Evolutionary conservation across 306 rosid genomes (phyloP).

Genomic region (Trifolium subterraneum): DNA sequence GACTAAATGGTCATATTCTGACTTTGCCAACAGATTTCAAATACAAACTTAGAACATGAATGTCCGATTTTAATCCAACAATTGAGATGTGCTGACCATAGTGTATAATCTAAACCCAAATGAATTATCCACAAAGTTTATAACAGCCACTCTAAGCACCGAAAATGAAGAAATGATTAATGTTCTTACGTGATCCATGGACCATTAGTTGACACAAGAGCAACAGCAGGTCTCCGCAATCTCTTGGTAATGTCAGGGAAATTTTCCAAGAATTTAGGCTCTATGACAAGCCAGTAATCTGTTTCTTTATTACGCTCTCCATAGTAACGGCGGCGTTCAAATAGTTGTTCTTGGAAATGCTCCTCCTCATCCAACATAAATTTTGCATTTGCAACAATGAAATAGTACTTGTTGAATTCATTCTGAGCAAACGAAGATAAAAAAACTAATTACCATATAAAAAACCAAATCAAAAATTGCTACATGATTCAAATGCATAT

Average conservation of each 20-base stretch:
- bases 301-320: constrained; percentile 74
- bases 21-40: too few relatives aligned
- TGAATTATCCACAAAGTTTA: constrained; percentile 12
- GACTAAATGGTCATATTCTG: too few relatives aligned
- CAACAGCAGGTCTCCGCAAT: constrained; percentile 86
- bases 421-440: constrained; percentile 39
- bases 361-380: constrained; percentile 99
- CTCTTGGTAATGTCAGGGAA: constrained; percentile 85
- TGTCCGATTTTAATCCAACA: not conserved
- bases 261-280: constrained; percentile 92
- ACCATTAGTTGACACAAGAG: constrained; percentile 92
- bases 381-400: constrained; percentile 92
- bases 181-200: constrained; percentile 88
- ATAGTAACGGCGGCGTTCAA: constrained; percentile 70
- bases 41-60: not conserved
- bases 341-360: constrained; percentile 85
- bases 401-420: constrained; percentile 65
- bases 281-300: constrained; percentile 96
- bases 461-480: constrained; percentile 21
- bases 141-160: constrained; percentile 26
- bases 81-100: not conserved
- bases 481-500: constrained; percentile 1
- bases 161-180: constrained; percentile 8
- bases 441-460: constrained; percentile 25
- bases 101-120: not conserved